Evolutionary conservation across 352 stramenopile species (phyloP).

Genomic region (Phytophthora macrochlamydospora): DNA sequence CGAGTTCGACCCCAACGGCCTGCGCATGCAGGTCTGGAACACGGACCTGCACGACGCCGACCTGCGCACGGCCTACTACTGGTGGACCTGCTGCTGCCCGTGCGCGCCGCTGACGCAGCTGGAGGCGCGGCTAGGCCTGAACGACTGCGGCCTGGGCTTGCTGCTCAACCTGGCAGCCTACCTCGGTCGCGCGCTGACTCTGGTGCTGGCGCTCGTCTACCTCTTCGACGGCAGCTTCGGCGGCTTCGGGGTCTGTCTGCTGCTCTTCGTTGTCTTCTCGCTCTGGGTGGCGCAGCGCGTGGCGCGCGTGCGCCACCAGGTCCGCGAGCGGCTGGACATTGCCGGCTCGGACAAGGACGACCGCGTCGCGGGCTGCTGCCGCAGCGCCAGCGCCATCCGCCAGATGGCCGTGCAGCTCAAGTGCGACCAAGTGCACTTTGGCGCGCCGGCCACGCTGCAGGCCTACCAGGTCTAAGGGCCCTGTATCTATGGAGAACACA

Average conservation of each 20-base stretch:
- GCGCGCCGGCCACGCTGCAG: conserved; percentile 38
- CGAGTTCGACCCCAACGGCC: conserved; percentile 39
- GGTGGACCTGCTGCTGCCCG: conserved; percentile 41
- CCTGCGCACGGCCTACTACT: conserved; percentile 38
- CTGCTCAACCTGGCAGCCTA: conserved; percentile 26
- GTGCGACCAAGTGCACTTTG: conserved; percentile 42
- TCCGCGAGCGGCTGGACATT: conserved; percentile 41
- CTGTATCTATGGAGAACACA: neutral
- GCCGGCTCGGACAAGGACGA: conserved; percentile 36
- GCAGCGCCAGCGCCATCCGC: conserved; percentile 39
- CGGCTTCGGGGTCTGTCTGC: conserved; percentile 21
- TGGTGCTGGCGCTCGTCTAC: conserved; percentile 23
- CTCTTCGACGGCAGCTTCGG: conserved; percentile 20
- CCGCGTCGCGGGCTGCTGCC: conserved; percentile 20
- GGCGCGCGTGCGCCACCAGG: conserved; percentile 29
- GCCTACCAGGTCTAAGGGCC: conserved; percentile 37
- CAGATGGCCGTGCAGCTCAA: conserved; percentile 49
- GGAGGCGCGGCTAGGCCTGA: conserved; percentile 38
- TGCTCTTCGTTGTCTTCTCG: conserved; percentile 21
- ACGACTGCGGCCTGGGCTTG: conserved; percentile 24
- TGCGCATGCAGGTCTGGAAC: conserved; percentile 44
- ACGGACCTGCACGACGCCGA: conserved; percentile 30
- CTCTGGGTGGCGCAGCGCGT: conserved; percentile 31
- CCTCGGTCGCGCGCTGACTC: conserved; percentile 23
- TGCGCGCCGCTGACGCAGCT: conserved; percentile 39